Conservation (phyloP, 164 flowering plant genomes). For the Vitis cinerea region DNA sequence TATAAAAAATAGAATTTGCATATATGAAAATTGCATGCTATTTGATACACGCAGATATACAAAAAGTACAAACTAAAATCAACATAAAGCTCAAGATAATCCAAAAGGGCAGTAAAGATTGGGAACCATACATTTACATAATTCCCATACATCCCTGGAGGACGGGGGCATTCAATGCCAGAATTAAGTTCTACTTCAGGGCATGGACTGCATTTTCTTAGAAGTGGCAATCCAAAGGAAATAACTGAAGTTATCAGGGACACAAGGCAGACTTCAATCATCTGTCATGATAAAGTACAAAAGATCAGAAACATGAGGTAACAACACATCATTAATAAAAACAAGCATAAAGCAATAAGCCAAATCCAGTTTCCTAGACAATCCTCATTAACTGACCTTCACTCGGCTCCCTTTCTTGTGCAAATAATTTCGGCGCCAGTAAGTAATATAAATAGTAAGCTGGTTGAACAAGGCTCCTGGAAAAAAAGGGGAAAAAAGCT, state of each 20-base stretch:
- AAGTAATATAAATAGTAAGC: constrained; percentile 76
- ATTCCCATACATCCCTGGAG: constrained; percentile 96
- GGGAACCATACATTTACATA: constrained; percentile 83
- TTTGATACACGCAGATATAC: not conserved
- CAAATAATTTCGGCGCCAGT: constrained; percentile 83
- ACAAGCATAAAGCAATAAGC: not conserved
- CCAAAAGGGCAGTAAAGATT: not conserved
- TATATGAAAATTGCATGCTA: too few species aligned
- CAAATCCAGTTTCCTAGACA: not conserved
- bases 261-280: constrained; percentile 84
- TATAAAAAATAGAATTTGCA: too few species aligned
- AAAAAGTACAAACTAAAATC: not conserved
- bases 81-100: not conserved
- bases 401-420: constrained; percentile 89
- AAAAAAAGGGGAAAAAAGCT: constrained; percentile 7
- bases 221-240: constrained; percentile 91
- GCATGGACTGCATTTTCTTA: constrained; percentile 89
- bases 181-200: constrained; percentile 67
- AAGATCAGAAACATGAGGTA: not conserved
- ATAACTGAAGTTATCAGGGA: constrained; percentile 79
- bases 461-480: constrained; percentile 95
- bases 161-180: constrained; percentile 82
- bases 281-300: constrained; percentile 36
- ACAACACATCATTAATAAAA: not conserved
- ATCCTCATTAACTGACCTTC: constrained; percentile 47